Base-by-base conservation (phyloP, 2,329 filamentous ascomycete species). In the Fusarium brachygibbosum region DNA sequence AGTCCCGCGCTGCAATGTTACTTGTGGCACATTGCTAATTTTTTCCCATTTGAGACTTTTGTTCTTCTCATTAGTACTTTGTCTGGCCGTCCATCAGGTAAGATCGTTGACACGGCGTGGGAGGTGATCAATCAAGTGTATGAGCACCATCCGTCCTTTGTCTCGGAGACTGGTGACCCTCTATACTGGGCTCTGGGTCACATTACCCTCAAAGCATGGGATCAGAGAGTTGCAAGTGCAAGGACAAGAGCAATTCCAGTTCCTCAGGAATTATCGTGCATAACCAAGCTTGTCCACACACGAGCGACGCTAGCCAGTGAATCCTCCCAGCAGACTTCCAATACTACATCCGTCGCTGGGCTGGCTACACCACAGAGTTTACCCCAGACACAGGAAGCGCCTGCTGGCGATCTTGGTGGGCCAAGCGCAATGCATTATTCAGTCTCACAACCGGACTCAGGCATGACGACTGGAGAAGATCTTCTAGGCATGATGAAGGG, bases 41-140 rank as follows among this genome's bases (percentile, higher is more conserved):
- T 54, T 31, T 54, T 54, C 23, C 51, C 51, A 4, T 54, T 45
- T 10, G 51, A 54, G 23, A 54, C 51, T 2, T 54, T 54, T 11
- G 40, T 54, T 13, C 51, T 54, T 37, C 40, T 54, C 3, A 54
- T 54, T n/a, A 54, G 51, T 12, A 54, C 51, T 16, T 35, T 54
- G 17, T 34, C 51, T 17, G 31, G 40, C 19, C 51, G 51, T 4
- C 14, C 40, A 10, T 16, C 51, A 6, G 40, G 40, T 2, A 31
- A 29, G 4, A 9, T 45, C 12, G 51, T 45, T n/a, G 40, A 45
- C 5, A 35, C 8, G 4, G 51, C 51, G 5, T 54, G 51, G 51
- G 23, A 54, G 3, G 51, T 54, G 13, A 54, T 54, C 9, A 28
- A 45, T 9, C 51, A 45, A 25, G 51, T 28, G 14, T 54, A 45